Evolutionary conservation across 2,329 filamentous ascomycete genomes (phyloP).

Genomic region (Neofusicoccum umdonicola): DNA sequence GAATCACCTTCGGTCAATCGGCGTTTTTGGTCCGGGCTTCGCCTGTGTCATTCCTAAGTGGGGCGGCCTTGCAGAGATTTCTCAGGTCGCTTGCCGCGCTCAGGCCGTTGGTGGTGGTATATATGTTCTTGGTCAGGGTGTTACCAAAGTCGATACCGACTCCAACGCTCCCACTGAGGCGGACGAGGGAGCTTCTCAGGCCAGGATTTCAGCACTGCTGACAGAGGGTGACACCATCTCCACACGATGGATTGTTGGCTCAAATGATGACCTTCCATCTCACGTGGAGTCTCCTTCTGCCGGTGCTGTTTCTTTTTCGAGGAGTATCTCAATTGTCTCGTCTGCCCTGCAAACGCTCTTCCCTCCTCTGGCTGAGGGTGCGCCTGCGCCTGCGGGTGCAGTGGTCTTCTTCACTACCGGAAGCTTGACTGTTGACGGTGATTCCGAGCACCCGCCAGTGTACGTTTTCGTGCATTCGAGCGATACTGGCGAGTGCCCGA

Average conservation of each 20-base stretch:
- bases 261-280: constrained; percentile 34
- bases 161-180: constrained; percentile 19
- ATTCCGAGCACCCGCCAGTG: constrained; percentile 45
- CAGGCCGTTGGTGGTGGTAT: constrained; percentile 86
- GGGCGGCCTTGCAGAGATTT: constrained; percentile 84
- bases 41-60: constrained; percentile 89
- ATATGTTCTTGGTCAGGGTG: constrained; percentile 77
- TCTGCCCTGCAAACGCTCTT: constrained; percentile 67
- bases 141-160: constrained; percentile 38
- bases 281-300: constrained; percentile 16
- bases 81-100: constrained; percentile 87
- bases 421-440: constrained; percentile 46
- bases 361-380: constrained; percentile 68
- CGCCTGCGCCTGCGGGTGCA: constrained; percentile 70
- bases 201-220: constrained; percentile 43
- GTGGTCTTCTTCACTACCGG: constrained; percentile 65
- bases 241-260: constrained; percentile 54
- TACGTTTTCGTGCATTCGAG: constrained; percentile 74
- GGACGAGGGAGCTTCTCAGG: constrained; percentile 31
- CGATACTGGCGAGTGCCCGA: constrained; percentile 88
- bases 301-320: constrained; percentile 13
- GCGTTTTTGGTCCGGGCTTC: constrained; percentile 83
- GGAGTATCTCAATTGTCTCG: constrained; percentile 63
- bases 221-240: constrained; percentile 59
- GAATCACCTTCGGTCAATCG: constrained; percentile 81